phyloP scores from a whole-genome alignment of 306 rosid species.

The Trifolium fragiferum region DNA sequence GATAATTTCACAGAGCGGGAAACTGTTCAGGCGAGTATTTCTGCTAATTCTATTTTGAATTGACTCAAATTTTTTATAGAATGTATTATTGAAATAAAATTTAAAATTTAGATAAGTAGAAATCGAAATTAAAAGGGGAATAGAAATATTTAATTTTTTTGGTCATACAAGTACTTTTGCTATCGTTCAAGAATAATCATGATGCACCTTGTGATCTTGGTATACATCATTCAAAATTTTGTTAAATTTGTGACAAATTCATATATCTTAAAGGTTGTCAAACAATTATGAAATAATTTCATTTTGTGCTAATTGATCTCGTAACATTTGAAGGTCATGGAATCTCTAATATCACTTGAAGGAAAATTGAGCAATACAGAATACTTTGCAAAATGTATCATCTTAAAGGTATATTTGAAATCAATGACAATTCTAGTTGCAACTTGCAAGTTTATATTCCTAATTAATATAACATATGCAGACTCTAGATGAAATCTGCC shows the following conservation, averaged over 20 bases:
- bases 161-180: neutral
- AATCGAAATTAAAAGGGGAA: neutral
- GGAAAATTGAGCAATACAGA: neutral
- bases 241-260: neutral
- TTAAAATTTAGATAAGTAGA: neutral
- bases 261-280: neutral
- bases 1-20: slow-evolving; percentile 12
- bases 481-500: slow-evolving; percentile 38
- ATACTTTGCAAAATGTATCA: neutral
- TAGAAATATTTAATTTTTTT: neutral
- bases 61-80: slow-evolving; percentile 3
- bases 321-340: slow-evolving; percentile 34
- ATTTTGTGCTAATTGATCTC: slow-evolving; percentile 21
- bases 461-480: slow-evolving; percentile 10
- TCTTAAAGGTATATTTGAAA: slow-evolving; percentile 40
- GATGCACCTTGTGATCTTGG: neutral
- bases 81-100: neutral
- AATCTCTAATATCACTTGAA: slow-evolving; percentile 1
- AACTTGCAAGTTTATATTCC: slow-evolving; percentile 10
- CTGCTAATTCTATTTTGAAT: slow-evolving; percentile 15
- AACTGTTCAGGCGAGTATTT: slow-evolving; percentile 22
- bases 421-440: neutral
- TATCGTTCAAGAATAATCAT: neutral
- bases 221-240: neutral
- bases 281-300: slow-evolving; percentile 7